A percentile compares a stretch with the other conserved stretches of the same genome.
Conservation (phyloP, 2,329 filamentous ascomycete species). For the Myriangium duriaei region DNA sequence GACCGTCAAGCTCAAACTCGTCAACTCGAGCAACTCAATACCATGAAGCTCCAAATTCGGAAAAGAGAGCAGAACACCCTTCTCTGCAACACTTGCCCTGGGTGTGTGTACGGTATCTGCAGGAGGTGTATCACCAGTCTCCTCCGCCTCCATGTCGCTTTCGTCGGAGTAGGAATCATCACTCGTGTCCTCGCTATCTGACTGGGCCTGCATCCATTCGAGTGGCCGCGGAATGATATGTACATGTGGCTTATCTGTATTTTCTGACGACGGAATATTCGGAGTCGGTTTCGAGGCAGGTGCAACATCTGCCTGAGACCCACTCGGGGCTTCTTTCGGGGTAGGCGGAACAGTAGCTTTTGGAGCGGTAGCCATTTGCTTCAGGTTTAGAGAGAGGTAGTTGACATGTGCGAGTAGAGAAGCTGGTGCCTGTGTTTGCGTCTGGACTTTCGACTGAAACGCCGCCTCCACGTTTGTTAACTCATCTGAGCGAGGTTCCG, state of each 20-base stretch:
- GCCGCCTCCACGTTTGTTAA: constrained; percentile 40
- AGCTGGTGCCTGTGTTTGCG: constrained; percentile 47
- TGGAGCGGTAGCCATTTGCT: constrained; percentile 39
- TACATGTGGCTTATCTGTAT: constrained; percentile 49
- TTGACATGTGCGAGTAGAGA: constrained; percentile 64
- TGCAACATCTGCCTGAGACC: too few species aligned
- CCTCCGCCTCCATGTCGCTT: constrained; percentile 37
- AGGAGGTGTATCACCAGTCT: constrained; percentile 27
- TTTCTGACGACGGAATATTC: constrained; percentile 12
- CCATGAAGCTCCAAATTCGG: constrained; percentile 64
- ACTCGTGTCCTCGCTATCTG: constrained; percentile 20
- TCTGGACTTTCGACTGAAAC: constrained; percentile 47
- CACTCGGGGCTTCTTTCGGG: constrained; percentile 7
- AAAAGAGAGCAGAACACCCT: constrained; percentile 66
- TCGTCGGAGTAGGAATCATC: constrained; percentile 33
- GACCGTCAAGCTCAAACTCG: constrained; percentile 53
- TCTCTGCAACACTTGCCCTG: constrained; percentile 38
- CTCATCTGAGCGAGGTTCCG: constrained; percentile 29
- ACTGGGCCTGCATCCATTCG: constrained; percentile 48
- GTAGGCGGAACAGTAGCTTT: neutral
- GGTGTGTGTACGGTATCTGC: constrained; percentile 24
- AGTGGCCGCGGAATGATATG: constrained; percentile 62
- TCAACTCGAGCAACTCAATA: constrained; percentile 62
- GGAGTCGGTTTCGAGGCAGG: constrained; percentile 10
- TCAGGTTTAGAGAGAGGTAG: constrained; percentile 59